Conservation (phyloP, 75 land plant genomes). For the Sequoia sempervirens region DNA sequence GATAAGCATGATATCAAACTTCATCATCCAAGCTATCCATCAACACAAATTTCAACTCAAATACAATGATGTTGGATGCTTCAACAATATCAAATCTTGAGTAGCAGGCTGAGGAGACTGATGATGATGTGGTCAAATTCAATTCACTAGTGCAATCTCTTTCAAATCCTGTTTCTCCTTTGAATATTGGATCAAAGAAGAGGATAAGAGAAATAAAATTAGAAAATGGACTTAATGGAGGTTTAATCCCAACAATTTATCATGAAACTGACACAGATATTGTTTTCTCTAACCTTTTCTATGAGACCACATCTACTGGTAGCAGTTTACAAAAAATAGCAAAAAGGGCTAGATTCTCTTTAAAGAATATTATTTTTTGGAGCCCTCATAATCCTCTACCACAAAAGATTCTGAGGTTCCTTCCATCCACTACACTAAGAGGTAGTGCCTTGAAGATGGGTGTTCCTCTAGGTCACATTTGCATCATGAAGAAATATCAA, state of each 20-base stretch:
- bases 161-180: not conserved
- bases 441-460: constrained; percentile 52
- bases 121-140: not conserved
- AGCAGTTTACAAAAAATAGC: constrained; percentile 17
- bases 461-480: constrained; percentile 41
- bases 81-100: not conserved
- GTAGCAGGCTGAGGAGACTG: not conserved
- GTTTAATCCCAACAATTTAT: not conserved
- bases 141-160: not conserved
- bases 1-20: too few species aligned
- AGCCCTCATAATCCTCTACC: constrained; percentile 40
- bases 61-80: not conserved
- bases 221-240: too few species aligned
- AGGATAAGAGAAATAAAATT: not conserved
- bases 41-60: too few species aligned
- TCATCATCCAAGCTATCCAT: too few species aligned
- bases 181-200: not conserved
- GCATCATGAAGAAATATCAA: constrained; percentile 7
- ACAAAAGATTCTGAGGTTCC: constrained; percentile 31
- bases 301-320: not conserved
- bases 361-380: constrained; percentile 46
- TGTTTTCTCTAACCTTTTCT: not conserved
- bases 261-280: not conserved
- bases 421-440: constrained; percentile 44
- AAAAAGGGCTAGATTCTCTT: constrained; percentile 41